Base-by-base conservation (phyloP, 2,329 filamentous ascomycete genomes). In the Sarocladiaceae sp. region DNA sequence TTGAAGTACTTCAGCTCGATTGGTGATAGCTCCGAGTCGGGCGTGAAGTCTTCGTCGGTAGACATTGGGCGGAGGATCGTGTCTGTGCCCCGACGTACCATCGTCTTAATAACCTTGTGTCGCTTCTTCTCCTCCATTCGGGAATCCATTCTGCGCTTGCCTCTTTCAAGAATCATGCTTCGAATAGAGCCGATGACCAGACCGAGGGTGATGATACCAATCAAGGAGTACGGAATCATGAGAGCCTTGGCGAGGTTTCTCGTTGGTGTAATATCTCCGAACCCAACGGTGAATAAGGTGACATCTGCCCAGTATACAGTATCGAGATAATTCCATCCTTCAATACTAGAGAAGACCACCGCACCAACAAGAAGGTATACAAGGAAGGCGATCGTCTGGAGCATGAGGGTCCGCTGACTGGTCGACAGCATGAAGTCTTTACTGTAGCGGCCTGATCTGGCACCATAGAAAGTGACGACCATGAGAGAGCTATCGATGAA, bases 371-470 rank as follows among this genome's bases (percentile, higher is more conserved):
- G 80, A 0, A 96, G 68, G 70, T 93, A 95, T 39, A 87, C 65
- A 43, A 95, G 82, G 57, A 94, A 87, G 45, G 85, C 69, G 63
- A 94, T 94, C 1, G 88, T 95, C 63, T 96, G 90, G 21, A 95
- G 66, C 71, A 96, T 95, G 18, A 96, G 68, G 0, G 88, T 95
- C 9, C 90, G 78, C 61, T 96, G 90, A 48, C 83, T 84, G 44
- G 82, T 78, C 0, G 85, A 90, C 19, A 95, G 71, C 52, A 76
- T 70, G 53, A 95, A 95, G 55, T 88, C 82, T 53, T 87, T 83
- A 6, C 75, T 74, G 55, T 95, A 95, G 52, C 87, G 84, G 2
- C 71, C 70, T 0, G 58, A 55, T 13, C 79, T 76, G 37, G 89
- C 90, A 7, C 88, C 88, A 45, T 82, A 73, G 66, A 91, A 88